Evolutionary conservation across 495 filamentous ascomycete genomes (phyloP).

Genomic region (Neurospora sp.): DNA sequence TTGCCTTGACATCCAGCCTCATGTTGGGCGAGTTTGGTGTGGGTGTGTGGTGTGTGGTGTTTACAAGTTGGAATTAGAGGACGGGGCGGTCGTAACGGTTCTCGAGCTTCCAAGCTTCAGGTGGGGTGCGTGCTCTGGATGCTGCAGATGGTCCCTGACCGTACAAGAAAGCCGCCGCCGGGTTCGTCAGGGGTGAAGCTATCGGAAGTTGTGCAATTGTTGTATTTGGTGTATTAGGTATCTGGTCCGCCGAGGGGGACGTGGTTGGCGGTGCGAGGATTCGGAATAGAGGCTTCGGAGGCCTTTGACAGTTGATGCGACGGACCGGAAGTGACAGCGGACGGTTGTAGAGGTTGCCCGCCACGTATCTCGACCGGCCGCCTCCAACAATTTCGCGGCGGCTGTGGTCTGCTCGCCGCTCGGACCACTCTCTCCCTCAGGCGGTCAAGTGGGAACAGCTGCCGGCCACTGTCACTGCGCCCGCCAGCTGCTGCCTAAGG

Average conservation of each 20-base stretch:
- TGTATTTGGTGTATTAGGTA: not conserved
- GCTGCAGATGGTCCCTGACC: slow-evolving; percentile 6
- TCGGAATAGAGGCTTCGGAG: slow-evolving; percentile 1
- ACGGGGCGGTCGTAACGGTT: not conserved
- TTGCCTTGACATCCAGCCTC: slow-evolving; percentile 87
- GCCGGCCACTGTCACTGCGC: not conserved
- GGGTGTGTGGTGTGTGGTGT: not conserved
- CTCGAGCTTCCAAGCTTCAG: slow-evolving; percentile 14
- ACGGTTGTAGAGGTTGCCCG: slow-evolving; percentile 14
- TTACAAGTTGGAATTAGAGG: not conserved
- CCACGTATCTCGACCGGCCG: slow-evolving; percentile 22
- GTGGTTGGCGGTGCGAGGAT: not conserved
- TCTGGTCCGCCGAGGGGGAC: not conserved
- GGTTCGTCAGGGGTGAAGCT: not conserved
- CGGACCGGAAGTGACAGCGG: not conserved
- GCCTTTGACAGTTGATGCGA: not conserved
- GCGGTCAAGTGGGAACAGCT: not conserved
- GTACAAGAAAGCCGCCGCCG: slow-evolving; percentile 2
- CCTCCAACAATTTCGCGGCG: slow-evolving; percentile 23
- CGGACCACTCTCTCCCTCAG: not conserved
- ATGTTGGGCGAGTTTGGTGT: slow-evolving; percentile 41
- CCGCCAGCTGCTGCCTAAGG: not conserved
- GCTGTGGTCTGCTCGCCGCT: slow-evolving; percentile 18
- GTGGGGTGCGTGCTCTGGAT: slow-evolving; percentile 11
- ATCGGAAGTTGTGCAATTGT: slow-evolving; percentile 1